Evolutionary conservation across 257 asterid species (phyloP), one percentile per base, ranked within the genome.

Genomic region (Leonotis leonurus): DNA sequence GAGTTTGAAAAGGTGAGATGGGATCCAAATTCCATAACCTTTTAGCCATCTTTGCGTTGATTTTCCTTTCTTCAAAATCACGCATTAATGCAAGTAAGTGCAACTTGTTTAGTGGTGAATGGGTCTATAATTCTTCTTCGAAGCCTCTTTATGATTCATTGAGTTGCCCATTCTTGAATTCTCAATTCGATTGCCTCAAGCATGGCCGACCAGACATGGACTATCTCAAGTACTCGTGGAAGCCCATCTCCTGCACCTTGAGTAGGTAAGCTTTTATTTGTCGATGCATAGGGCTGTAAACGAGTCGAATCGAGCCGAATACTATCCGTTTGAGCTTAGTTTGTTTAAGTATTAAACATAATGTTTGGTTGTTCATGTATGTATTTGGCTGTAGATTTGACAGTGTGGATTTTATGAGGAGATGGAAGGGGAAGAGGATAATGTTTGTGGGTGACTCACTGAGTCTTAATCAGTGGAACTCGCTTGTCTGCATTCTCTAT

Each of bases 401-500:
- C 35, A 86, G 83, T 6, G 48, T 22, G 52, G 77, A 61, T 5
- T 45, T 80, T 45, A 25, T 83, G 30, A 67, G 48, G 8, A 80
- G 71, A 74, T 83, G 87, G 90, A 72, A 48, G 29, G 85, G 82
- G 27, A 78, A 83, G 81, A 83, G 78, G 79, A 76, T 83, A 24
- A 83, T 81, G 85, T 74, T 80, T 16, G 90, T 78, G 48, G 90
- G 87, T 0, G 90, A 83, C 56, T 83, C 87, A 25, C 43, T 83
- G 55, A 83, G 90, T 37, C 65, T 70, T 9, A 83, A 83, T 56
- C 85, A 81, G 32, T 83, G 90, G 90, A 73, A 64, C 50, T 83
- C 90, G 40, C 65, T 81, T 27, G 75, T 40, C 8, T 81, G 85
- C 54, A 70, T 78, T 78, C 65, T 78, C n/a, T 73, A 80, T 32